phyloP scores from a whole-genome alignment of 805 yeast genomes.

The Lachancea lanzarotensis region DNA sequence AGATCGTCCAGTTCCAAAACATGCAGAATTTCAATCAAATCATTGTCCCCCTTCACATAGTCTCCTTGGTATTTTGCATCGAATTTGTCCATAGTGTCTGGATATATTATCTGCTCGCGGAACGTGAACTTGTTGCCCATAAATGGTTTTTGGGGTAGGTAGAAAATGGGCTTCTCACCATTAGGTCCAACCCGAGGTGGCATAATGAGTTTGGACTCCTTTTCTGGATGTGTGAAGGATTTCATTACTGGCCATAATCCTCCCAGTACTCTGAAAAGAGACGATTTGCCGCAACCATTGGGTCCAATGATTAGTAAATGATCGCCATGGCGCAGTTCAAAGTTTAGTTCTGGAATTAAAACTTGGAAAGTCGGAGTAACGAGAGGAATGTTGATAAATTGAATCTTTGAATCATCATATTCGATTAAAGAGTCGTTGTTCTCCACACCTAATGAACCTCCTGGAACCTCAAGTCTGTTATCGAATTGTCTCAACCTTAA shows the following conservation, averaged over 20 bases:
- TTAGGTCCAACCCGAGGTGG: slow-evolving; percentile 22
- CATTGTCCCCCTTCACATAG: slow-evolving; percentile 36
- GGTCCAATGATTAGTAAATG: slow-evolving; percentile 90
- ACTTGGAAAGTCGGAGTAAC: slow-evolving; percentile 80
- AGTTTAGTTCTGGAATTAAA: slow-evolving; percentile 57
- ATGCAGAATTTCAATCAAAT: slow-evolving; percentile 46
- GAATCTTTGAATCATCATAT: slow-evolving; percentile 53
- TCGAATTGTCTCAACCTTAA: slow-evolving; percentile 66
- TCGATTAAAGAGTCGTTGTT: slow-evolving; percentile 28
- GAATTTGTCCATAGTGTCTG: slow-evolving; percentile 61
- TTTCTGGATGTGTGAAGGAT: slow-evolving; percentile 54
- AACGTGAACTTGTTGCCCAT: slow-evolving; percentile 59
- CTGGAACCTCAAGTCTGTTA: slow-evolving; percentile 39
- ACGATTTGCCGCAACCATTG: slow-evolving; percentile 93
- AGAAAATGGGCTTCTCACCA: slow-evolving; percentile 52
- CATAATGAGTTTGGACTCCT: slow-evolving; percentile 38
- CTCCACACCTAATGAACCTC: slow-evolving; percentile 14
- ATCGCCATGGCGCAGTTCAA: slow-evolving; percentile 72
- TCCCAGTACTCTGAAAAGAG: slow-evolving; percentile 82
- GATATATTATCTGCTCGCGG: slow-evolving; percentile 85
- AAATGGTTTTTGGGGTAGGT: slow-evolving; percentile 89
- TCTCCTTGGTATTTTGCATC: slow-evolving; percentile 30
- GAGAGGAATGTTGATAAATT: slow-evolving; percentile 70
- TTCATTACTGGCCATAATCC: slow-evolving; percentile 83
- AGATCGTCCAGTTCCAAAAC: slow-evolving; percentile 56